Conservation (phyloP, 768 basidiomycete genomes). For the Phaffia tasmanica region DNA sequence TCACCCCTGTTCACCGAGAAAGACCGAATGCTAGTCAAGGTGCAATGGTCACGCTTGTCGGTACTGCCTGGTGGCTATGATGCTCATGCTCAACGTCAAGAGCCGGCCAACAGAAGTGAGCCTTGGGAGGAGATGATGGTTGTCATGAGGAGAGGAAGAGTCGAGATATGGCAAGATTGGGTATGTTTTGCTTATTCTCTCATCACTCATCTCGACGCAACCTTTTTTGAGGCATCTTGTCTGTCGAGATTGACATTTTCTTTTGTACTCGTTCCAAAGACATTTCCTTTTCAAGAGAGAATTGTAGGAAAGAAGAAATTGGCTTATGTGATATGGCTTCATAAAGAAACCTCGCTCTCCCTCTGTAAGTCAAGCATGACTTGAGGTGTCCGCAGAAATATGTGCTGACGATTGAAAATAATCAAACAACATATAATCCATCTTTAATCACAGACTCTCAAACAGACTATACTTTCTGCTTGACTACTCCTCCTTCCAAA, state of each 20-base stretch:
- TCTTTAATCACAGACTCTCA: conserved; percentile 14
- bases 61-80: conserved; percentile 16
- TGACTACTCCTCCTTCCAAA: conserved; percentile 15
- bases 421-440: neutral
- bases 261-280: neutral
- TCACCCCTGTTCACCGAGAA: neutral
- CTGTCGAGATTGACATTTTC: neutral
- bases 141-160: conserved; percentile 18
- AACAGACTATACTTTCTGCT: conserved; percentile 23
- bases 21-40: conserved; percentile 25
- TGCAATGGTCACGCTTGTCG: conserved; percentile 16
- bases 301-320: conserved; percentile 19
- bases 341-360: conserved; percentile 15
- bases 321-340: conserved; percentile 18
- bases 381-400: too few relatives aligned
- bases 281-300: conserved; percentile 9
- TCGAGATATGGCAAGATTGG: conserved; percentile 26
- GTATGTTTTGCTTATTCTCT: neutral
- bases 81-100: conserved; percentile 14
- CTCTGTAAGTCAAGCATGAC: conserved; percentile 12
- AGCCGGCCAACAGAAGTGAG: conserved; percentile 19
- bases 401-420: neutral
- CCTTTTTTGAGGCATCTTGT: neutral
- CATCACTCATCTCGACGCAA: neutral
- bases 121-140: conserved; percentile 25